These are phyloP conservation scores for Microdochium nivale DNA, from an alignment of 2,329 filamentous ascomycete genomes.

Conservation along the genomic window DNA sequence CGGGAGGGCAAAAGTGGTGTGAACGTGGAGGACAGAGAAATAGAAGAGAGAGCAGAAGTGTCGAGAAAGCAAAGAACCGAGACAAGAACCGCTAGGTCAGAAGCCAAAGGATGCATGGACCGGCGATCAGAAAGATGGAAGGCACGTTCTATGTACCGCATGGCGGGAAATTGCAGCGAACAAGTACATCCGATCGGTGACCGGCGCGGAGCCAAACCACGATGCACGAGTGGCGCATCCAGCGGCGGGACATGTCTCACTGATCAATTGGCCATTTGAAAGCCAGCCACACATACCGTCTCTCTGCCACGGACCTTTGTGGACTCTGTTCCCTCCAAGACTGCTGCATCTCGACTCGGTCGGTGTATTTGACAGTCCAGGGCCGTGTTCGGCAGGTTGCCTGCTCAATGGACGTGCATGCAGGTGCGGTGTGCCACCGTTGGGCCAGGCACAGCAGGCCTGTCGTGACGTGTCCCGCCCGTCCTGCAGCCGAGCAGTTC, in stretches of 20 bases:
- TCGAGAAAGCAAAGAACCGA: background rate
- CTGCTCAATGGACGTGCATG: no score
- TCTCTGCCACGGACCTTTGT: no score
- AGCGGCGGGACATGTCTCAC: background rate
- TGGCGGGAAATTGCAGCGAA: background rate
- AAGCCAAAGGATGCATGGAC: background rate
- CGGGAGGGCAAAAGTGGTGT: background rate
- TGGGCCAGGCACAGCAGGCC: no score
- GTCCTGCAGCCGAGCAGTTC: no score
- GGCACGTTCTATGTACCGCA: background rate
- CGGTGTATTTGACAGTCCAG: no score
- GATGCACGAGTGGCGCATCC: background rate
- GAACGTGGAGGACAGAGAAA: background rate
- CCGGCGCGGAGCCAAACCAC: background rate
- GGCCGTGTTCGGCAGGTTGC: no score
- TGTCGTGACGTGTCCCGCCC: no score
- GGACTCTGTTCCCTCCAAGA: no score
- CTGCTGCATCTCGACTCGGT: no score
- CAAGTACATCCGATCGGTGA: background rate
- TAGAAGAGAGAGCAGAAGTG: background rate
- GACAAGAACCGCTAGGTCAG: slow-evolving; percentile 6
- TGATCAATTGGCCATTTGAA: background rate
- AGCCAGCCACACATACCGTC: no score
- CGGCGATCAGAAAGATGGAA: background rate
- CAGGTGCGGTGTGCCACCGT: no score